Evolutionary conservation across 108 stramenopile genomes (phyloP).

Genomic region (Cyclotella choctawhatcheeana): DNA sequence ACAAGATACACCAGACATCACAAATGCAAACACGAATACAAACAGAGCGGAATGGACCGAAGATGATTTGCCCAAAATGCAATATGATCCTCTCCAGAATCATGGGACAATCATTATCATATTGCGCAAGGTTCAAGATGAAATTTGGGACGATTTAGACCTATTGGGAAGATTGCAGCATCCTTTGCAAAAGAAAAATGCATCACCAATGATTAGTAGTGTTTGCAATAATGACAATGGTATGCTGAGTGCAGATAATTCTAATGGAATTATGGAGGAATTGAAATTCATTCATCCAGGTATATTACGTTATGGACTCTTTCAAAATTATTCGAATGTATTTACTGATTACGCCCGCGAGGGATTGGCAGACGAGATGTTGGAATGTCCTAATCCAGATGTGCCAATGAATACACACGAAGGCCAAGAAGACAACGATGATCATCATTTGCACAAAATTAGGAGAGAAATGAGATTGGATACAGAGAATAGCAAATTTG

Average conservation of each 20-base stretch:
- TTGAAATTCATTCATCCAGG: slow-evolving; percentile 26
- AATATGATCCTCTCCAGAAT: slow-evolving; percentile 51
- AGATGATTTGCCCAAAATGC: slow-evolving; percentile 46
- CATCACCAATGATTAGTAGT: neutral
- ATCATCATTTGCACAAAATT: too few relatives aligned
- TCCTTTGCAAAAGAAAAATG: slow-evolving; percentile 21
- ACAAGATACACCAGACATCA: neutral
- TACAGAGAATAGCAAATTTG: slow-evolving; percentile 77
- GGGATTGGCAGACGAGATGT: slow-evolving; percentile 80
- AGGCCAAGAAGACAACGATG: slow-evolving; percentile 1
- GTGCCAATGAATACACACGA: slow-evolving; percentile 11
- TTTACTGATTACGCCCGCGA: slow-evolving; percentile 80
- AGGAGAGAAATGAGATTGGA: slow-evolving; percentile 60
- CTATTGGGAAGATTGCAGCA: slow-evolving; percentile 73
- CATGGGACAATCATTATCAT: slow-evolving; percentile 46
- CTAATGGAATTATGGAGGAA: slow-evolving; percentile 29
- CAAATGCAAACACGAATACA: neutral
- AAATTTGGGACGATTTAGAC: slow-evolving; percentile 82
- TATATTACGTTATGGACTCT: slow-evolving; percentile 70
- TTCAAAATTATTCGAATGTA: slow-evolving; percentile 65
- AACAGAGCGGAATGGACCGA: slow-evolving; percentile 30
- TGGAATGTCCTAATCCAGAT: slow-evolving; percentile 77
- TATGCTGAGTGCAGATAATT: slow-evolving; percentile 1
- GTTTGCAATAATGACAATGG: slow-evolving; percentile 21
- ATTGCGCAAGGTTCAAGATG: slow-evolving; percentile 56